Evolutionary conservation across 495 filamentous ascomycete genomes (phyloP), one percentile per base, ranked within the genome.

Genomic region (Penicillium manginii): DNA sequence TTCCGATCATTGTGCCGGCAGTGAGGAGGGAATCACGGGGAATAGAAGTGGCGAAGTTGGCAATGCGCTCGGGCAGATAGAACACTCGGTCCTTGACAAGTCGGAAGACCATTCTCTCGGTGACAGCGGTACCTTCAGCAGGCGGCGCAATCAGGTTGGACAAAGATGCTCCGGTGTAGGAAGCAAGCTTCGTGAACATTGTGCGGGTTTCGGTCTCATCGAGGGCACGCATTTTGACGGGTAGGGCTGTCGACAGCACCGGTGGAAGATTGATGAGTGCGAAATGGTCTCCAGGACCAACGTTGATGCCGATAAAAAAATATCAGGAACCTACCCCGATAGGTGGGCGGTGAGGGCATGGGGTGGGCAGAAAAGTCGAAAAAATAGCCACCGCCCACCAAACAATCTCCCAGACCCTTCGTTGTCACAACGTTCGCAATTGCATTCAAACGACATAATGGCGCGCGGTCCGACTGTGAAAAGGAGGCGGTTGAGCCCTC

Each of bases 21-120:
- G 86, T 91, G 39, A 96, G 84, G 8, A 98, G 82, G 54, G 85
- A 85, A 59, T 88, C 85, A 48, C 94, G 86, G 21, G 89, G 83
- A 55, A 98, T 82, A 29, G 84, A 87, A 3, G 89, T 92, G 11
- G 93, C 92, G n/a, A 97, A 78, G 69, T 97, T 97, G 40, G 92
- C 93, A 55, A 98, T 81, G 2, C 86, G 88, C 48, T 93, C 84
- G 49, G 86, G 87, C 47, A 96, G 86, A 69, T 96, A 97, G 80
- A 93, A 98, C 55, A 96, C 90, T 56, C 94, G 86, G 22, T 72
- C 74, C 60, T 88, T 84, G 60, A 90, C 86, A 31, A 96, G 80
- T 31, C 94, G 87, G 78, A 98, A 97, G 42, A 96, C 91, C 78
- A 90, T 86, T 63, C 89, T 86, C 53, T 84, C 77, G 48, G 81